Evolutionary conservation across 768 basidiomycete genomes (phyloP), one percentile per base, ranked within the genome.

Genomic region (Butyriboletus loyo): DNA sequence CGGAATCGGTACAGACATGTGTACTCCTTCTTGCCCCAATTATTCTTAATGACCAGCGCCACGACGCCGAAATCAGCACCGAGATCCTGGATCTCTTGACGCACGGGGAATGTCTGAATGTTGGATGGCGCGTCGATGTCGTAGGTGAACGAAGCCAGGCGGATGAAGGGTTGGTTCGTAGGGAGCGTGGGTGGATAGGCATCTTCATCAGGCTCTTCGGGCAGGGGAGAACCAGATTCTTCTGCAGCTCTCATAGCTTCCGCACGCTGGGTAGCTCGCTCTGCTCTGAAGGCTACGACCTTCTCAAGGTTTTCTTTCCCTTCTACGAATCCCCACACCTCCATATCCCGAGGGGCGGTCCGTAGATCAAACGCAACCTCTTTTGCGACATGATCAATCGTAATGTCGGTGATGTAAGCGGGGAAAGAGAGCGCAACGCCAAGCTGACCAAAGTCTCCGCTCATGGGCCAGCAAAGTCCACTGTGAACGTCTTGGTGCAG

Each of bases 401-500:
- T 92, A 46, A 99, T 72, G 58, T 84, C 83, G 15, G 75, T 72
- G 37, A 86, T 75, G 39, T 73, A 68, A 8, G 80, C 75, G n/a
- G 76, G 75, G 6, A 80, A 78, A 2, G 85, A 84, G 27, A 99
- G 82, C 32, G 77, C 75, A 28, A 99, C 85, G 5, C 92, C 96
- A 10, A 98, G 72, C 62, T 90, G 89, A 4, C 95, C 96, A 43
- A 79, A 67, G 17, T 76, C 62, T 0, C 95, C 95, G 6, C 73
- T 73, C 73, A 98, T 92, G 1, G 96, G 91, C 94, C 96, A 99
- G 71, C 96, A 99, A 50, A 86, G 80, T 4, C 97, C 96, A 31
- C 83, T 84, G 50, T 87, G 81, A 25, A 77, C 74, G 55, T 97
- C 92, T 53, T 90, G 86, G 62, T 96, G 88, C n/a, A 99, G 75